Conservation (phyloP, 352 stramenopile species). For the Pythium guiyangense region DNA sequence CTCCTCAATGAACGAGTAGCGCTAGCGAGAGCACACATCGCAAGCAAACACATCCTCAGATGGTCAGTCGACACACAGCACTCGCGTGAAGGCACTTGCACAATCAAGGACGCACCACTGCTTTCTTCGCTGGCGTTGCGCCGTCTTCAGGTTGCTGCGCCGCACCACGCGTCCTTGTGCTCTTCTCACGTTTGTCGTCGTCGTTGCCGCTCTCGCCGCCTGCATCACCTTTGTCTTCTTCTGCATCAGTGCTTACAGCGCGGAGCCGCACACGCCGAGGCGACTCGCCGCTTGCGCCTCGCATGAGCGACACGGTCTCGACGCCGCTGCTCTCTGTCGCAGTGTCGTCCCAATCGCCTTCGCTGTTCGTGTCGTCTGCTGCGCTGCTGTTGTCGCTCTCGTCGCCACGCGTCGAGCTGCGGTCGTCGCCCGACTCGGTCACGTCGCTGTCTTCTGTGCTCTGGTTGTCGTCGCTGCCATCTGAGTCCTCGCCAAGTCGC, state of each 20-base stretch:
- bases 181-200: background rate
- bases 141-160: background rate
- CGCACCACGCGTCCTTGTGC: background rate
- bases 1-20: constrained; percentile 11
- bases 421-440: constrained; percentile 7
- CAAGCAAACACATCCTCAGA: background rate
- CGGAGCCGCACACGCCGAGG: background rate
- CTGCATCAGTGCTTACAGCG: constrained; percentile 5
- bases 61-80: background rate
- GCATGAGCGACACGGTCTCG: constrained; percentile 16
- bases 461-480: constrained; percentile 10
- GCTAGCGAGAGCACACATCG: background rate
- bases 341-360: constrained; percentile 17
- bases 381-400: background rate
- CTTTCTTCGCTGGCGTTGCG: background rate
- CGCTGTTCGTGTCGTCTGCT: constrained; percentile 14
- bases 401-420: constrained; percentile 2
- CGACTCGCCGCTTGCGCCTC: constrained; percentile 1
- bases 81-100: too few species aligned
- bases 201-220: background rate
- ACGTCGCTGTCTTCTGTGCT: constrained; percentile 2
- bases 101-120: background rate
- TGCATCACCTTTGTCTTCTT: constrained; percentile 5
- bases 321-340: constrained; percentile 13
- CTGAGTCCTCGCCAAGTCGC: constrained; percentile 11